These are phyloP conservation scores for Cryptococcus neoformans DNA, from an alignment of 1,284 basidiomycete genomes.

Conservation along the genomic window DNA sequence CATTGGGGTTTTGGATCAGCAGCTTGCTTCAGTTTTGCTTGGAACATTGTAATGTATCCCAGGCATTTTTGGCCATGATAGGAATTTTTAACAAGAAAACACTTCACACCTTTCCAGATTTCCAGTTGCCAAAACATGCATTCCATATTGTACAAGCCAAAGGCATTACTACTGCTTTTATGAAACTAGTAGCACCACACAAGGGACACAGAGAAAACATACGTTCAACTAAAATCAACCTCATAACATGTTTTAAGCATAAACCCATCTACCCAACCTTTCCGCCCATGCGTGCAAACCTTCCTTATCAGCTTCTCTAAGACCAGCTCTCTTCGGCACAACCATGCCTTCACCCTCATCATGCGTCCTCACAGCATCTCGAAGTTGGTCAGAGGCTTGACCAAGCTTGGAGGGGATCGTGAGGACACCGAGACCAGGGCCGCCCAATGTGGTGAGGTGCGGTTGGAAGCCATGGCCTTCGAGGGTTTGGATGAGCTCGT, in stretches of 20 bases:
- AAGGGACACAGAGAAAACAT: no score
- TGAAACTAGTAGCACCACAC: no score
- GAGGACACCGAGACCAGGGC: constrained; percentile 79
- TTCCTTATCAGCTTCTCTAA: constrained; percentile 22
- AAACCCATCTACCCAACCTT: constrained; percentile 25
- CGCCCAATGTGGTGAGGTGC: constrained; percentile 89
- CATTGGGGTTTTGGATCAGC: no score
- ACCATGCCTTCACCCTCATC: constrained; percentile 26
- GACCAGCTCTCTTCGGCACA: constrained; percentile 26
- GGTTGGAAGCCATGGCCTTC: constrained; percentile 69
- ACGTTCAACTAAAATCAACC: no score
- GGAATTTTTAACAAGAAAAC: no score
- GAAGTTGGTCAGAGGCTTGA: background rate
- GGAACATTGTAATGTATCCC: no score
- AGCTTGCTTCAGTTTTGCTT: no score
- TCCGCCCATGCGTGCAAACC: constrained; percentile 28
- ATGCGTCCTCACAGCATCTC: constrained; percentile 10
- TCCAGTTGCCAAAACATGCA: no score
- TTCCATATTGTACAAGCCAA: no score
- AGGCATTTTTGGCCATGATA: no score
- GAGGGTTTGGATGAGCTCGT: constrained; percentile 61
- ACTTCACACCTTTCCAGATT: no score
- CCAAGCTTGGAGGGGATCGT: background rate
- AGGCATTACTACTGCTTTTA: no score
- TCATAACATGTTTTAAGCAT: constrained; percentile 7